phyloP scores from a whole-genome alignment of 768 basidiomycete genomes.

The Dioszegia crocea region DNA sequence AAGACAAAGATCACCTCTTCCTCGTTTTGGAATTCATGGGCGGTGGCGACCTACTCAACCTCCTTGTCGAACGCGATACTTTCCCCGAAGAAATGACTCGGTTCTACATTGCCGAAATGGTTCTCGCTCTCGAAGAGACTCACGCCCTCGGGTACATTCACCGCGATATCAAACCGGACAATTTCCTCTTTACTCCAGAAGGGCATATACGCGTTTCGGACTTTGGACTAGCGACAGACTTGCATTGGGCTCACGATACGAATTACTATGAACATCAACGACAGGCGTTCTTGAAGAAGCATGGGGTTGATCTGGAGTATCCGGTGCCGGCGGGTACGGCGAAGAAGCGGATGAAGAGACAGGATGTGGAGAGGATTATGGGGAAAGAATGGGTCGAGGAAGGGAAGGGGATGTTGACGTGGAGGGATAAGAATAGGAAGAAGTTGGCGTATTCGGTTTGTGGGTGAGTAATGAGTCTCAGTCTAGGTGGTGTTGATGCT shows the following conservation, averaged over 20 bases:
- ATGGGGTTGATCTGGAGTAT: constrained; percentile 93
- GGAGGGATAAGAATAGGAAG: constrained; percentile 87
- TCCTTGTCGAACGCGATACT: constrained; percentile 72
- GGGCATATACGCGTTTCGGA: constrained; percentile 94
- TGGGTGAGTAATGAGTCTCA: constrained; percentile 42
- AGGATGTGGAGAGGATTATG: constrained; percentile 78
- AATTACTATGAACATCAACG: constrained; percentile 95
- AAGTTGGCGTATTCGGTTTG: constrained; percentile 61
- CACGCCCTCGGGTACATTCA: constrained; percentile 95
- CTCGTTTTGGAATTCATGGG: constrained; percentile 95
- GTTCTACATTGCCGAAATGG: constrained; percentile 97
- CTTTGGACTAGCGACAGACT: constrained; percentile 86
- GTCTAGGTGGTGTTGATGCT: neutral
- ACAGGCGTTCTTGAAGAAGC: constrained; percentile 76
- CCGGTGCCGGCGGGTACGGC: constrained; percentile 62
- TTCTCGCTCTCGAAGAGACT: constrained; percentile 86
- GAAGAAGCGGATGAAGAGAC: constrained; percentile 72
- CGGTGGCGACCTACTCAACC: constrained; percentile 90
- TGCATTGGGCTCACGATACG: constrained; percentile 94
- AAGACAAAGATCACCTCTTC: constrained; percentile 88
- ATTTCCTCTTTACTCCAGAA: constrained; percentile 88
- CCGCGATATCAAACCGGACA: constrained; percentile 95
- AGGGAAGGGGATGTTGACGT: constrained; percentile 80
- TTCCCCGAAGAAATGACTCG: constrained; percentile 53
- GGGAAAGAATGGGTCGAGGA: constrained; percentile 61